Evolutionary conservation across 352 stramenopile species (phyloP).

Genomic region (Hyaloperonospora arabidopsidis): DNA sequence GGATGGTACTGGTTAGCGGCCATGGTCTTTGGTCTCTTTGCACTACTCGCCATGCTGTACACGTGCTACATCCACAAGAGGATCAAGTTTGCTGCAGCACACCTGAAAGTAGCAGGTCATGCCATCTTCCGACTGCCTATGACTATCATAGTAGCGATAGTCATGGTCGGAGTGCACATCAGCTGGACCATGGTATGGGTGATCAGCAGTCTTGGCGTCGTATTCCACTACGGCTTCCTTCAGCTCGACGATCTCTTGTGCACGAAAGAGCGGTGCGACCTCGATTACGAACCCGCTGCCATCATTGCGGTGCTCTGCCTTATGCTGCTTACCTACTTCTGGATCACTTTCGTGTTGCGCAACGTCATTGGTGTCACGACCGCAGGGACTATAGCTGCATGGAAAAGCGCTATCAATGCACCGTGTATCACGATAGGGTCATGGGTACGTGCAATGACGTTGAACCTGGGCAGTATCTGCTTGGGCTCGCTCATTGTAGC

Average conservation of each 20-base stretch:
- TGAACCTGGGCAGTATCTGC: constrained; percentile 89
- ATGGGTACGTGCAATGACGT: constrained; percentile 74
- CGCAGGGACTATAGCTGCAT: constrained; percentile 85
- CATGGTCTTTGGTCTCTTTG: constrained; percentile 43
- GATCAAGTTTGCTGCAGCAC: constrained; percentile 89
- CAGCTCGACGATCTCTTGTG: constrained; percentile 39
- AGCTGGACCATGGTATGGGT: constrained; percentile 84
- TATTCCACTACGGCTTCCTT: constrained; percentile 72
- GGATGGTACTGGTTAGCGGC: constrained; percentile 66
- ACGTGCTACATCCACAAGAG: constrained; percentile 63
- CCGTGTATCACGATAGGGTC: constrained; percentile 71
- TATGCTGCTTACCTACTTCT: constrained; percentile 91
- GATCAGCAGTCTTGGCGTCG: constrained; percentile 70
- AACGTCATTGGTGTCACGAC: constrained; percentile 89
- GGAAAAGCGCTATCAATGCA: constrained; percentile 74
- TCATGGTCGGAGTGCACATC: constrained; percentile 82
- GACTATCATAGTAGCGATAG: constrained; percentile 70
- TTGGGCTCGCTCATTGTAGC: constrained; percentile 87
- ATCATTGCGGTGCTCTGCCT: constrained; percentile 73
- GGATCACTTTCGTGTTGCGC: constrained; percentile 74
- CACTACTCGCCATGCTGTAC: constrained; percentile 51
- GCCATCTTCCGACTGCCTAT: constrained; percentile 83
- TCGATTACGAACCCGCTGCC: constrained; percentile 36
- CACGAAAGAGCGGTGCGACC: constrained; percentile 38
- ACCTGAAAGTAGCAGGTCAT: constrained; percentile 82